phyloP scores from a whole-genome alignment of 225 moss, liverwort and hornwort species.

The Sphagnum tenellum region DNA sequence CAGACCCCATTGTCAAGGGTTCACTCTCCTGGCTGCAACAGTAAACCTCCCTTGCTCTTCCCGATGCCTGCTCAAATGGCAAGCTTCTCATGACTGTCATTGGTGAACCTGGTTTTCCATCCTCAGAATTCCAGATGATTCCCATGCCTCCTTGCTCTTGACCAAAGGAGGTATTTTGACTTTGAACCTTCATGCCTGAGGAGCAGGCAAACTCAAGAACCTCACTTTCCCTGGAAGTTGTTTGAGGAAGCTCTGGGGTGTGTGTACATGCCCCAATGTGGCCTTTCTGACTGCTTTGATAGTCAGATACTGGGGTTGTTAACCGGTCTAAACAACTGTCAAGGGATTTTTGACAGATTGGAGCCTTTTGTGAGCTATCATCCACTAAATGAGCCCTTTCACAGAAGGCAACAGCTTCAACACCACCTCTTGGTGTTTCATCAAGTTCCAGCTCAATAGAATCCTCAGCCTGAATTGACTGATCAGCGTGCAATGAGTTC shows the following conservation, averaged over 20 bases:
- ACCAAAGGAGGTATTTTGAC: background rate
- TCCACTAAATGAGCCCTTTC: background rate
- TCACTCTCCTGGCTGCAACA: background rate
- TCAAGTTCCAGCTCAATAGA: conserved; percentile 48
- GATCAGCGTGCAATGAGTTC: conserved; percentile 71
- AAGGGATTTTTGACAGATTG: too few relatives aligned
- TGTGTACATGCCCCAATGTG: too few relatives aligned
- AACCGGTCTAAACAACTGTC: too few relatives aligned
- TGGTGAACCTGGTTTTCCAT: conserved; percentile 7
- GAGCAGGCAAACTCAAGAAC: too few relatives aligned
- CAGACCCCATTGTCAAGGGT: background rate
- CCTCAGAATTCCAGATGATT: background rate
- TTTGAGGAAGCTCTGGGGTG: too few relatives aligned
- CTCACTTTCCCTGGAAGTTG: too few relatives aligned
- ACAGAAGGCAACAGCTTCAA: conserved; percentile 15
- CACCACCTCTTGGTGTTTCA: conserved; percentile 10
- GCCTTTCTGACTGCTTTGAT: too few relatives aligned
- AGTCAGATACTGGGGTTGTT: background rate
- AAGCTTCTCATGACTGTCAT: conserved; percentile 1
- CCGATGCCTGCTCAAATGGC: conserved; percentile 7
- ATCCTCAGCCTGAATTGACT: conserved; percentile 38
- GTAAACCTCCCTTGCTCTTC: background rate
- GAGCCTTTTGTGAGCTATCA: too few relatives aligned
- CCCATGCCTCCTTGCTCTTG: background rate
- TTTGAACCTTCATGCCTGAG: too few relatives aligned